A percentile compares a stretch with the other conserved stretches of the same genome.
These are phyloP conservation scores for Aspergillus carbonarius DNA, from an alignment of 2,329 filamentous ascomycete species.

Conservation along the genomic window DNA sequence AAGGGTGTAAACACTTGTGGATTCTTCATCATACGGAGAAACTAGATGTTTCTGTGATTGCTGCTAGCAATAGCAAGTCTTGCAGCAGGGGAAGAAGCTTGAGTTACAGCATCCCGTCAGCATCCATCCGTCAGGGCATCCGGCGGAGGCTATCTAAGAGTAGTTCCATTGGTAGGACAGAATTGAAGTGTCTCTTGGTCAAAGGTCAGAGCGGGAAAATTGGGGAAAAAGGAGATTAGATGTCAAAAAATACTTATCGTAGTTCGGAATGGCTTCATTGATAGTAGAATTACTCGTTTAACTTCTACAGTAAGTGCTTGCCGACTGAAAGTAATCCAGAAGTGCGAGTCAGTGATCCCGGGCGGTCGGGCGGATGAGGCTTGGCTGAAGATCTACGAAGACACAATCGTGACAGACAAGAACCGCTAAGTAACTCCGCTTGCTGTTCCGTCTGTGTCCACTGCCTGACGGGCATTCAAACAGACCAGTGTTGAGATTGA, in stretches of 20 bases:
- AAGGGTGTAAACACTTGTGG: no score
- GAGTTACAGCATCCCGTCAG: no score
- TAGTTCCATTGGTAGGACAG: background rate
- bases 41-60: no score
- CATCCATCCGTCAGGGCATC: no score
- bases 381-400: background rate
- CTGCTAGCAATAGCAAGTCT: no score
- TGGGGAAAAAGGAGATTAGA: background rate
- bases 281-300: background rate
- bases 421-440: background rate
- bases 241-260: background rate
- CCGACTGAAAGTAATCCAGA: background rate
- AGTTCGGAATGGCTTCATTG: background rate
- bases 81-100: no score
- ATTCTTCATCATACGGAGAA: no score
- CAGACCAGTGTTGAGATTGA: background rate
- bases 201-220: background rate
- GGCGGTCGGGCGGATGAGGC: constrained; percentile 1
- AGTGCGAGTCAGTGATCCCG: background rate
- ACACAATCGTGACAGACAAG: background rate
- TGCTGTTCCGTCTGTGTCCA: background rate
- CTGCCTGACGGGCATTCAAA: background rate
- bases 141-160: no score
- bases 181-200: no score
- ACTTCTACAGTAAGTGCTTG: background rate